These are phyloP conservation scores for Ceratocystis eucalypticola DNA, from an alignment of 2,329 filamentous ascomycete species.

Conservation along the genomic window DNA sequence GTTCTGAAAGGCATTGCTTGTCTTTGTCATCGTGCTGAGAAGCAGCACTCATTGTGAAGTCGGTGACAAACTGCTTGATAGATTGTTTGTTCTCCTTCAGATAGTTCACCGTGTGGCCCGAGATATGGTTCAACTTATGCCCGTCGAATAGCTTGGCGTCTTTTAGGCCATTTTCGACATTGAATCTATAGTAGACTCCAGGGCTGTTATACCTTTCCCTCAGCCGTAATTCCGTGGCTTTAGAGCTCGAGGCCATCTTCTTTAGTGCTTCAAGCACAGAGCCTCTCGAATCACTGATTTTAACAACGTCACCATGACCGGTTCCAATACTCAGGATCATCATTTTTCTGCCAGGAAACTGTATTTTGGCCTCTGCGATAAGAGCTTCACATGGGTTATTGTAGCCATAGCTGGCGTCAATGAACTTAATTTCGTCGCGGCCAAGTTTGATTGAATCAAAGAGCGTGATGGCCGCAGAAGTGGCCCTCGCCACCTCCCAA, in stretches of 20 bases:
- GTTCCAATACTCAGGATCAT: conserved; percentile 24
- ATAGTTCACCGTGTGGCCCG: conserved; percentile 22
- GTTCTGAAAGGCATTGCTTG: too few species aligned
- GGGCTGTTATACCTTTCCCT: conserved; percentile 20
- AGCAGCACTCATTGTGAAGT: not conserved
- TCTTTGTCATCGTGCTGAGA: too few species aligned
- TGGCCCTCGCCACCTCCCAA: conserved; percentile 25
- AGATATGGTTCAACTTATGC: conserved; percentile 22
- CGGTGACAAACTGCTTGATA: not conserved
- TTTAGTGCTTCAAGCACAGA: not conserved
- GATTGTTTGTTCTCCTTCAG: conserved; percentile 13
- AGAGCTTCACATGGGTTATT: conserved; percentile 22
- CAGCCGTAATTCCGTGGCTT: not conserved
- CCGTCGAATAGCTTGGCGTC: conserved; percentile 23
- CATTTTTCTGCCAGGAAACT: conserved; percentile 21
- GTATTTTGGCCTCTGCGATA: conserved; percentile 22
- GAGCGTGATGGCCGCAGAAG: conserved; percentile 24
- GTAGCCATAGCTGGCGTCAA: too few species aligned
- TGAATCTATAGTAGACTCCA: conserved; percentile 23
- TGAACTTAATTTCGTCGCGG: conserved; percentile 21
- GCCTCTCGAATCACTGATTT: conserved; percentile 17
- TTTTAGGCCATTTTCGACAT: conserved; percentile 24
- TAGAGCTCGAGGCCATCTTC: not conserved
- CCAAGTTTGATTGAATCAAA: conserved; percentile 25
- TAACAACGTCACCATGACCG: conserved; percentile 21